Evolutionary conservation across 257 asterid genomes (phyloP), one percentile per base, ranked within the genome.

Genomic region (Solanum chmielewskii): DNA sequence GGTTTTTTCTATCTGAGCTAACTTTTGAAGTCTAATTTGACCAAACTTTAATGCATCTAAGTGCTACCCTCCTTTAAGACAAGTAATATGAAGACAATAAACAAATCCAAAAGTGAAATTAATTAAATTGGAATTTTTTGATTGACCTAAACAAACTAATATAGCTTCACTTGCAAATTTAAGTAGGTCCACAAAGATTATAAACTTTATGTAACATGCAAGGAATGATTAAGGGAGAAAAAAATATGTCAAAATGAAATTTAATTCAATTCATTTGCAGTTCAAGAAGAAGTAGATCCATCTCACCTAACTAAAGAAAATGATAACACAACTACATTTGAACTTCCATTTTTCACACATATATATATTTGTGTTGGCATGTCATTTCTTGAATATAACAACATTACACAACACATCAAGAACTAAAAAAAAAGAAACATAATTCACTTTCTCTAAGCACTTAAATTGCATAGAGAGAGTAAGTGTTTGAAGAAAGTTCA

Each of bases 261-360:
- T 73, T 25, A 20, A 59, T 59, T 59, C n/a, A 71, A 49, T 59
- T 59, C 7, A 71, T 33, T 89, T 93, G 73, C 25, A 42, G 83
- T 90, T 84, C 64, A 95, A 85, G 37, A 29, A 71, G 83, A 71
- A 87, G 85, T 86, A 42, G 33, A 52, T 33, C 60, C 88, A 82
- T 29, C 89, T 95, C 88, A 96, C 98, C 99, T 92, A 95, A 94
- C 96, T 49, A 69, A 68, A 90, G 87, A 95, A 89, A 95, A 92
- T 89, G 99, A 96, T 96, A 71, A 78, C 90, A 85, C 94, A 93
- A 93, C 92, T 73, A 7, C 42, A 20, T 13, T 62, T 25, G 42
- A 35, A 41, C 41, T 27, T 76, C 47, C n/a, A 25, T n/a, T 66
- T 33, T 37, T 37, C 39, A 7, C 21, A 75, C 6, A 74, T 60